Conservation (phyloP, 306 rosid species). For the Ziziphus jujuba region DNA sequence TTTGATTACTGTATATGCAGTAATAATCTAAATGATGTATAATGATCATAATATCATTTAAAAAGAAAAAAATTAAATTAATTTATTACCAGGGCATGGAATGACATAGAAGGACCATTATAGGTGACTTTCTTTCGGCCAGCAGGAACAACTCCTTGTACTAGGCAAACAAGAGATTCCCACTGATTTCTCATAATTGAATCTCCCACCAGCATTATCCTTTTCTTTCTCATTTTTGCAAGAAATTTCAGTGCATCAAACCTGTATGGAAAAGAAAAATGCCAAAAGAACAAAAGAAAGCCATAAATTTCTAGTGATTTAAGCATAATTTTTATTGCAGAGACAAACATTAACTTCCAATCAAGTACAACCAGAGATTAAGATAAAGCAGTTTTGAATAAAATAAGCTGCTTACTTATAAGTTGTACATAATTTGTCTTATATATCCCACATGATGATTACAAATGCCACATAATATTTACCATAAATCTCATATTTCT, state of each 20-base stretch:
- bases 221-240: conserved; percentile 76
- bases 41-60: not conserved
- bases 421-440: not conserved
- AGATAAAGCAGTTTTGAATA: no score
- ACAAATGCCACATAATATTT: not conserved
- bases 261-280: conserved; percentile 34
- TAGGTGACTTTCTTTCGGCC: conserved; percentile 66
- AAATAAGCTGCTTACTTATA: no score
- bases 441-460: not conserved
- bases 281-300: not conserved
- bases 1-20: not conserved
- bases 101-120: conserved; percentile 82
- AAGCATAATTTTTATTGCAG: not conserved
- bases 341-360: not conserved
- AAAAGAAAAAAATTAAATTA: not conserved
- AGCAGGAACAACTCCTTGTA: conserved; percentile 87
- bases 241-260: conserved; percentile 91
- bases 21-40: not conserved
- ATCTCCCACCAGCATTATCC: conserved; percentile 96
- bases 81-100: conserved; percentile 78
- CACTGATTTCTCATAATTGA: conserved; percentile 97
- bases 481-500: not conserved
- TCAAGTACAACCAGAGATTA: no score
- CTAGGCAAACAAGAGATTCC: conserved; percentile 94
- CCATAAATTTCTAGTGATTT: not conserved